phyloP scores from a whole-genome alignment of 2,329 filamentous ascomycete species.

The Xylaria sp. region DNA sequence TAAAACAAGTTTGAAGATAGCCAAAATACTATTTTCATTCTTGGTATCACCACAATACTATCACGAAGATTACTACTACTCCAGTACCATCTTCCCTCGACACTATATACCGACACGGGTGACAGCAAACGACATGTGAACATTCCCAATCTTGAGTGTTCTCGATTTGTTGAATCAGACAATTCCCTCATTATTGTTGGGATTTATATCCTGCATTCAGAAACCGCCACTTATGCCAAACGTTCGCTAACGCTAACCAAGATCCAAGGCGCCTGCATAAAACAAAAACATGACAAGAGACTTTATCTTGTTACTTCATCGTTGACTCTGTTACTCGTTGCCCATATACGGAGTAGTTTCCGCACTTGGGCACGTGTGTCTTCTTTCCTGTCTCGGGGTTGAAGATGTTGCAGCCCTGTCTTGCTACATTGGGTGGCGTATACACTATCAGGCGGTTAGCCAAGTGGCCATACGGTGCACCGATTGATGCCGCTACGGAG shows the following conservation, averaged over 20 bases:
- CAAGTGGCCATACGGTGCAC: slow-evolving; percentile 35
- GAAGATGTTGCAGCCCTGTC: slow-evolving; percentile 83
- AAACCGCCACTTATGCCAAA: slow-evolving; percentile 7
- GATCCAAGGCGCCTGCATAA: slow-evolving; percentile 30
- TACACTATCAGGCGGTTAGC: slow-evolving; percentile 65
- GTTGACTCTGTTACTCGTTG: slow-evolving; percentile 54
- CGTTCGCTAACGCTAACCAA: slow-evolving; percentile 22
- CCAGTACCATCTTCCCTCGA: not conserved
- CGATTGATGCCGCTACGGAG: not conserved
- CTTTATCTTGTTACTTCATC: not conserved
- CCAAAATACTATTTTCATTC: slow-evolving; percentile 16
- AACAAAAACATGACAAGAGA: slow-evolving; percentile 14
- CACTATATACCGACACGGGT: not conserved
- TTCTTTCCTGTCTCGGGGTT: slow-evolving; percentile 78
- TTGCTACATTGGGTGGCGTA: slow-evolving; percentile 88
- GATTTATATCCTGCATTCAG: not conserved
- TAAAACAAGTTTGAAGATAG: not conserved
- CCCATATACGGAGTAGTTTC: slow-evolving; percentile 75
- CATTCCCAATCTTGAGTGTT: not conserved
- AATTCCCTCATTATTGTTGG: not conserved
- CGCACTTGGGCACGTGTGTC: slow-evolving; percentile 75
- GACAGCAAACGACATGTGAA: slow-evolving; percentile 2
- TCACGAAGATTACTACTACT: not conserved
- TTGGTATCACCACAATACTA: not conserved
- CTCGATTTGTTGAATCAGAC: not conserved